Base-by-base conservation (phyloP, 2,329 filamentous ascomycete species). In the Trichophaea hybrida region DNA sequence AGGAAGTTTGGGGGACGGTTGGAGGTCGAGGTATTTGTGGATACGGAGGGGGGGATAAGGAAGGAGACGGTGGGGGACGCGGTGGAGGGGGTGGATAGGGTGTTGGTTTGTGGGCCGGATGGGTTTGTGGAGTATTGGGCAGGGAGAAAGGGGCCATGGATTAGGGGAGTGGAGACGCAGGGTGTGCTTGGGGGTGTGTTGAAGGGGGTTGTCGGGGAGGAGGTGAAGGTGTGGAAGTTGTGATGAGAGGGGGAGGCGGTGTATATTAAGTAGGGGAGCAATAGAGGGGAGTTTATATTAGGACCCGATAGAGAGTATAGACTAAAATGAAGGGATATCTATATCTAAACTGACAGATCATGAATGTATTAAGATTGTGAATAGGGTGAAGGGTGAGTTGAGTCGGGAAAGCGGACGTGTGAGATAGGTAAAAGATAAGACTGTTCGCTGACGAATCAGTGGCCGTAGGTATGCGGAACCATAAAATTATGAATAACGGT, bases 51-150 rank as follows among this genome's bases (percentile, higher is more conserved):
- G 44, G 80, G 75, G 51, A 85, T 96, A 63, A 72, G 74, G n/a
- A 73, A 77, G 10, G 69, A 72, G 2, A 74, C 76, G 17, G 73
- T 90, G 57, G 69, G 70, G 52, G 52, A 64, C 2, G 61, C 69
- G 38, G 64, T 68, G 46, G 61, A 65, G 40, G 68, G 8, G 68
- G 72, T 1, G 77, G 79, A 0, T 80, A 78, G 64, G 83, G 75
- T 96, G n/a, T 76, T 95, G 59, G 80, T 97, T 1, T 94, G 89
- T 0, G 93, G 93, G 0, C 91, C 93, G 0, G 88, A 94, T 57
- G 91, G 93, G 0, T 97, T 97, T 72, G 78, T 97, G 43, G 78
- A 80, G 48, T 79, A 85, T 64, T 87, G 86, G 73, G 88, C 88
- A 1, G 91, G 93, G 1, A 76, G 82, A 7, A 95, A 94, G 73